Evolutionary conservation across 192 early-diverging fungal species (phyloP), one percentile per base, ranked within the genome.

Genomic region (Coemansia sp.): DNA sequence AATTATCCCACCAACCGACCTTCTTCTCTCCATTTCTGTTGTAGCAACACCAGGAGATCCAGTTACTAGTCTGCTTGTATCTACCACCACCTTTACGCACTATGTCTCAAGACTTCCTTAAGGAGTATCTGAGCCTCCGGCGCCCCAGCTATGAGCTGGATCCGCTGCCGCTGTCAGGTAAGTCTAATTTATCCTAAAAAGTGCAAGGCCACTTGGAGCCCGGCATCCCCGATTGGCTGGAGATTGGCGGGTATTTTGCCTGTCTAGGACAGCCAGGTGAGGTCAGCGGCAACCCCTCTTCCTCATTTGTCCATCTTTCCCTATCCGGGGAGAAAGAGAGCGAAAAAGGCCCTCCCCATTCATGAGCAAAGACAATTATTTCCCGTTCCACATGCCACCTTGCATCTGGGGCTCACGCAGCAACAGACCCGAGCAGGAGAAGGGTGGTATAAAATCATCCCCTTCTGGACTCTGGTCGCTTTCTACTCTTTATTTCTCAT

Each of bases 121-220:
- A 51, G 3, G 33, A 26, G 16, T 23, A 50, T 10, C 40, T 46
- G 11, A 44, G 13, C 15, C 35, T 42, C 7, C 60, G 61, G 45
- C 50, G 53, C 14, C 52, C 37, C 19, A 70, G 68, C 68, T 70
- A 70, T 47, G 68, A 70, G 57, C 60, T 70, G 52, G 30, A 55
- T 28, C 59, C 60, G 13, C 40, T 33, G 16, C n/a, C 43, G 19
- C 53, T 51, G 16, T 31, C 56, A 42, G 50, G 63, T 65, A 65
- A 65, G 50, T 53, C 11, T 13, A 13, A 55, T 55, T 50, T 50
- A 50, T 28, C 48, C 30, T 35, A 35, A 0, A 19, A 45, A 8
- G 42, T 19, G 43, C 43, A 35, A 15, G 28, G 48, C 28, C 48
- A 50, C 28, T 50, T 50, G 48, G 20, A n/a, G 14, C 30, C 28